Base-by-base conservation (phyloP, 1,284 basidiomycete genomes). In the Microbotryum scabiosae region DNA sequence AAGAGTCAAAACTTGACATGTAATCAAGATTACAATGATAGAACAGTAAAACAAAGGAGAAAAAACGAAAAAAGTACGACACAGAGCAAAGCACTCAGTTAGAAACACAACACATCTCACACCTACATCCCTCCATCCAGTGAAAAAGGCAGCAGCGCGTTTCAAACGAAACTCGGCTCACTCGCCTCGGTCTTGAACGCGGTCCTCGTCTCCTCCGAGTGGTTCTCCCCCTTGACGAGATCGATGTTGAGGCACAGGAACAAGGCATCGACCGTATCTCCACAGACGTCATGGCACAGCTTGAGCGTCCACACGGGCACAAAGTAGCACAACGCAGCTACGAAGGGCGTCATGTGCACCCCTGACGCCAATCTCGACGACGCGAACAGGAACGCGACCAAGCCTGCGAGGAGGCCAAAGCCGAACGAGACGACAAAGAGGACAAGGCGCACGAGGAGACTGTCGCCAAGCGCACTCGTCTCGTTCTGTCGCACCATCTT, bases 361-460 rank as follows among this genome's bases (percentile, higher is more conserved):
- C 16, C 58, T 43, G 23, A 59, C 51, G 2, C 50, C 51, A 20
- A 26, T 20, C 36, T 41, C 36, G 36, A 41, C 9, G 64, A 66
- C 0, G 77, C 72, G 36, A 84, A 68, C 8, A 70, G 51, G 55
- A 58, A 63, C n/a, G 63, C 62, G 44, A 57, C 69, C 49, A 73
- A 64, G 54, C 74, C 69, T 21, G 67, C 63, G 16, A 75, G 64
- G 46, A 85, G 54, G 58, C 82, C 78, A 84, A 88, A 94, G 72
- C 88, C 87, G 49, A 80, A 55, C 73, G 84, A 90, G 20, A 90
- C 78, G 1, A 89, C 71, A 56, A 88, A 43, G 4, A 89, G 85
- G n/a, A 89, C 69, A 43, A 86, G 69, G 46, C 93, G 80, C 36
- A 97, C 51, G 59, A 68, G 64, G 12, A 62, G 55, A 28, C 65